These are phyloP conservation scores for Botrytis hyacinthi DNA, from an alignment of 2,329 filamentous ascomycete species.

Conservation along the genomic window DNA sequence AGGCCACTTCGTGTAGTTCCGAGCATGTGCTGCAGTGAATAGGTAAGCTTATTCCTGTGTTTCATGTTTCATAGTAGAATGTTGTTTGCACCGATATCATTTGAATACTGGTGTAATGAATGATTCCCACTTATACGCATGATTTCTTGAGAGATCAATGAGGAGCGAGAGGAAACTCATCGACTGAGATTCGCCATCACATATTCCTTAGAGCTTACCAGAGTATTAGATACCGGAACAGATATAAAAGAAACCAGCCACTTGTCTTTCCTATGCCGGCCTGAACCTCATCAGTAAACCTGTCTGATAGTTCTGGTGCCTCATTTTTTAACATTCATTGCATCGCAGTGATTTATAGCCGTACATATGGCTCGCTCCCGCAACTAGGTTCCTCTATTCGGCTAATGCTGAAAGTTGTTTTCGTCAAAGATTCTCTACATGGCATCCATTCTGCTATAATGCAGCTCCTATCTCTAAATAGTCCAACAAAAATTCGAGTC, in stretches of 20 bases:
- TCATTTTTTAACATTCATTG: not conserved
- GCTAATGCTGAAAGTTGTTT: no score
- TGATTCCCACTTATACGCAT: not conserved
- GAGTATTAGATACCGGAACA: not conserved
- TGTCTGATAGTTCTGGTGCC: not conserved
- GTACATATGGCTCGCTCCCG: no score
- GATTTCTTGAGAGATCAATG: no score
- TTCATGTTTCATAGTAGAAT: not conserved
- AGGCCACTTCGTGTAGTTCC: not conserved
- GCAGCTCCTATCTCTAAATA: no score
- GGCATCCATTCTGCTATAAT: no score
- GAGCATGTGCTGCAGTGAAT: not conserved
- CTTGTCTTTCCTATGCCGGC: not conserved
- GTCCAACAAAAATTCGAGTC: no score
- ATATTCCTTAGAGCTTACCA: not conserved
- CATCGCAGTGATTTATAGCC: not conserved
- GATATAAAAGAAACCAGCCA: not conserved
- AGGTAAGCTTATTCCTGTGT: not conserved
- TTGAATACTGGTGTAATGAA: not conserved
- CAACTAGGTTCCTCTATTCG: no score
- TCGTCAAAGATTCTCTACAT: not conserved
- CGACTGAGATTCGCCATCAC: not conserved
- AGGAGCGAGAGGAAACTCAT: no score
- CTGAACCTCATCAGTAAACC: not conserved
- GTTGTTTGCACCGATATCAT: not conserved